Evolutionary conservation across 2,329 filamentous ascomycete species (phyloP).

Genomic region (Exophiala viscosa): DNA sequence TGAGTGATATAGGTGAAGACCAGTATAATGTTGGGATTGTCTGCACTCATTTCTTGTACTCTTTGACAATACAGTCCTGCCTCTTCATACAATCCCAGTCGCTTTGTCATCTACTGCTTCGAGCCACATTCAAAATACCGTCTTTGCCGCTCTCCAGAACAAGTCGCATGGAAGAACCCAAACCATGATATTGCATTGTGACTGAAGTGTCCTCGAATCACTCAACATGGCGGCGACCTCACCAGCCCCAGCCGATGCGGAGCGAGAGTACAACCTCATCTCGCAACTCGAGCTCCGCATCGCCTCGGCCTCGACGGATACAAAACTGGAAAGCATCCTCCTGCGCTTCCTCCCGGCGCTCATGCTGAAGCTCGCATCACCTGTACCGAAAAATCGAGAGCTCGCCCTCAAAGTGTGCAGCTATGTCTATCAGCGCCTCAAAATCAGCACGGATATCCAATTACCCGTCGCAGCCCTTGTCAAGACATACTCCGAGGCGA

Average conservation of each 20-base stretch:
- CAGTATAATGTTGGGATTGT: neutral
- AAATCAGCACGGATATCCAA: slow-evolving; percentile 60
- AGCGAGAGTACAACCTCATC: slow-evolving; percentile 75
- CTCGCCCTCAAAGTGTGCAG: slow-evolving; percentile 71
- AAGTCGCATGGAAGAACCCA: too few species aligned
- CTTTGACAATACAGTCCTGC: too few species aligned
- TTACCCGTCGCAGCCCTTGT: slow-evolving; percentile 80
- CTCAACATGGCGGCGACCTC: slow-evolving; percentile 1
- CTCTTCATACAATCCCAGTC: too few species aligned
- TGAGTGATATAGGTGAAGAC: neutral
- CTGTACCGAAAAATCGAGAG: slow-evolving; percentile 72
- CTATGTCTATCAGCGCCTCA: slow-evolving; percentile 65
- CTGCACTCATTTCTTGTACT: neutral
- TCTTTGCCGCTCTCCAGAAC: too few species aligned
- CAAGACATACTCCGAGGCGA: slow-evolving; percentile 80
- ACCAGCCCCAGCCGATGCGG: slow-evolving; percentile 41
- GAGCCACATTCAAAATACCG: too few species aligned
- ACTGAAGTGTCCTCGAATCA: neutral
- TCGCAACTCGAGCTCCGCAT: slow-evolving; percentile 84
- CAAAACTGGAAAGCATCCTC: slow-evolving; percentile 74
- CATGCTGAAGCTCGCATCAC: slow-evolving; percentile 80
- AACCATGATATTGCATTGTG: neutral
- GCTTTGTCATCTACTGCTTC: too few species aligned
- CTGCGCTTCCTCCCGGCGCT: slow-evolving; percentile 76
- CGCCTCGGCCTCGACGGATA: slow-evolving; percentile 75